A percentile compares a stretch with the other conserved stretches of the same genome.
Evolutionary conservation across 768 basidiomycete species (phyloP).

Genomic region (Lepiota subincarnata): DNA sequence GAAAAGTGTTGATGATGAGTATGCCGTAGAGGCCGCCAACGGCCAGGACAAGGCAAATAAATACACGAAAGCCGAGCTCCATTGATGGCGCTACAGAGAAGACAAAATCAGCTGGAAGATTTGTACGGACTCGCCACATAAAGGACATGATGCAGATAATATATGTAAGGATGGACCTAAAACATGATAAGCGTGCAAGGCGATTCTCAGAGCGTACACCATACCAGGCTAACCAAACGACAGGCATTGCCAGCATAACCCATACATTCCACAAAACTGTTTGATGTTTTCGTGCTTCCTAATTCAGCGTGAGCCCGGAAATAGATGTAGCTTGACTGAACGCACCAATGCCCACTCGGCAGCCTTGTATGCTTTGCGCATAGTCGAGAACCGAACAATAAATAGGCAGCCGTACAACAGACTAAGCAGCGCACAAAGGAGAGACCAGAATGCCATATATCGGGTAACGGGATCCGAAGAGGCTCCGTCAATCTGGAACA

Average conservation of each 20-base stretch:
- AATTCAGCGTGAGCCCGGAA: neutral
- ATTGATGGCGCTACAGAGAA: constrained; percentile 45
- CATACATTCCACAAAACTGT: constrained; percentile 54
- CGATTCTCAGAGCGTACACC: neutral
- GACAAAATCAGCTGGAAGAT: constrained; percentile 39
- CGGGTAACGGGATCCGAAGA: constrained; percentile 48
- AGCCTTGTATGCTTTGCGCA: constrained; percentile 59
- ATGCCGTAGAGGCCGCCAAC: constrained; percentile 51
- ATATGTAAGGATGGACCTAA: constrained; percentile 57
- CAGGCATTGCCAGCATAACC: constrained; percentile 59
- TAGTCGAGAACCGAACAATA: constrained; percentile 56
- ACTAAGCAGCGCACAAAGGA: constrained; percentile 56
- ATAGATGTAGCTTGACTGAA: neutral
- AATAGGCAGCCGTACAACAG: constrained; percentile 57
- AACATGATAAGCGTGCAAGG: neutral
- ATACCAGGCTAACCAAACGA: constrained; percentile 58
- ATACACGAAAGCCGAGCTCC: constrained; percentile 47
- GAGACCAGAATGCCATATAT: constrained; percentile 50
- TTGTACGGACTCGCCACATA: constrained; percentile 57
- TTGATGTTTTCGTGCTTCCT: constrained; percentile 45
- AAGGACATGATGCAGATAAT: constrained; percentile 52
- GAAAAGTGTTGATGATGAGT: constrained; percentile 48
- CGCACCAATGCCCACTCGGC: constrained; percentile 55
- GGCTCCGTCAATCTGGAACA: constrained; percentile 34
- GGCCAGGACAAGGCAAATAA: constrained; percentile 42